These are phyloP conservation scores for Letharia lupina DNA, from an alignment of 495 filamentous ascomycete genomes.

Conservation along the genomic window DNA sequence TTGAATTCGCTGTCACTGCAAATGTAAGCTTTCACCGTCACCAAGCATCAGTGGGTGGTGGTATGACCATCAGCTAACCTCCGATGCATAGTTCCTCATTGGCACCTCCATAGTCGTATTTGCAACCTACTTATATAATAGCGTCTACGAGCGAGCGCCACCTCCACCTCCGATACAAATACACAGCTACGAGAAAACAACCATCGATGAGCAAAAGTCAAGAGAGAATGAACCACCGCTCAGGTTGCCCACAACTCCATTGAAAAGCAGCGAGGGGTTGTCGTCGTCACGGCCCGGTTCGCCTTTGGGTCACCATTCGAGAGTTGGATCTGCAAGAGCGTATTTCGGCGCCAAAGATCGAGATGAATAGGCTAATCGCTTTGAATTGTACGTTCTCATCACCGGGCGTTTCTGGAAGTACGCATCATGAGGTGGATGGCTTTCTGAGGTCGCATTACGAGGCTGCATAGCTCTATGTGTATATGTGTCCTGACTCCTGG, in stretches of 20 bases:
- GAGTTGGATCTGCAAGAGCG: slow-evolving; percentile 34
- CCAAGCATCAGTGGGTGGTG: neutral
- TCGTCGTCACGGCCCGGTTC: slow-evolving; percentile 62
- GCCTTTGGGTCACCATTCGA: slow-evolving; percentile 42
- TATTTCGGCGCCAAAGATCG: slow-evolving; percentile 25
- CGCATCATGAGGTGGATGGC: neutral
- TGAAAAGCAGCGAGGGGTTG: slow-evolving; percentile 42
- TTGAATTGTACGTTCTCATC: slow-evolving; percentile 7
- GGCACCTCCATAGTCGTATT: slow-evolving; percentile 69
- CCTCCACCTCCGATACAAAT: slow-evolving; percentile 71
- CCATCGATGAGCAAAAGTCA: slow-evolving; percentile 36
- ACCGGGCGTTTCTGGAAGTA: slow-evolving; percentile 6
- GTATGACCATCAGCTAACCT: slow-evolving; percentile 20
- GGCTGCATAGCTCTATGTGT: neutral
- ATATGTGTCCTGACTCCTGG: neutral
- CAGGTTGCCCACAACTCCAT: slow-evolving; percentile 43
- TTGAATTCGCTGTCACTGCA: slow-evolving; percentile 62
- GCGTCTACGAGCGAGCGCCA: slow-evolving; percentile 34
- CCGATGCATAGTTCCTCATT: slow-evolving; percentile 58
- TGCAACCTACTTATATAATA: slow-evolving; percentile 77
- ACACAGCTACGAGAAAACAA: slow-evolving; percentile 67
- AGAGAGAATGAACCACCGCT: slow-evolving; percentile 40
- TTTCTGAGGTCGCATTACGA: neutral
- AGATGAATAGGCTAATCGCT: slow-evolving; percentile 17
- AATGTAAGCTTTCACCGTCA: slow-evolving; percentile 50